phyloP scores from a whole-genome alignment of 2,329 filamentous ascomycete genomes.

The Cordyceps javanica region DNA sequence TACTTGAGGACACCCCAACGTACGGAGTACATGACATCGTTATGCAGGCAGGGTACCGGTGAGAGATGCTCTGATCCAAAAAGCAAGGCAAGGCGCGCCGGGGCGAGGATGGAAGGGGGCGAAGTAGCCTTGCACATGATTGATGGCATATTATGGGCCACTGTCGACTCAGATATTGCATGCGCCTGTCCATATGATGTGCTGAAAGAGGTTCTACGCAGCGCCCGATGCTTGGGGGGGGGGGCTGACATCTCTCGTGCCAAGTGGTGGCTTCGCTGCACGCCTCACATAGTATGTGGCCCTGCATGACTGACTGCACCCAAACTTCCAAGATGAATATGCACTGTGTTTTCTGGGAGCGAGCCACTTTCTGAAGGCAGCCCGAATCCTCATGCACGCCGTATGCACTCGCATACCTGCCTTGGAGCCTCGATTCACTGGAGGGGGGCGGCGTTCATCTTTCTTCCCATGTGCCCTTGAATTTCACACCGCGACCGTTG shows the following conservation, averaged over 20 bases:
- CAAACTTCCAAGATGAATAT: neutral
- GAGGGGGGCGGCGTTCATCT: neutral
- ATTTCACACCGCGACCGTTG: neutral
- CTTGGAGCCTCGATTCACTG: neutral
- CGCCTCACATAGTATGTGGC: neutral
- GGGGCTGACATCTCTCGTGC: neutral
- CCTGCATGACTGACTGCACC: neutral
- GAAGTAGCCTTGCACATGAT: neutral
- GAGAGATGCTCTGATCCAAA: conserved; percentile 1
- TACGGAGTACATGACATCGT: neutral
- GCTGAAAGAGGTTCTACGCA: neutral
- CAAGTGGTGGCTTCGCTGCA: neutral
- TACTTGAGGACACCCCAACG: neutral
- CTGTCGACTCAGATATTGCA: neutral
- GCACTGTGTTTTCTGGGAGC: too few species aligned
- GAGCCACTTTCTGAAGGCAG: neutral
- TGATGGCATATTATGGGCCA: neutral
- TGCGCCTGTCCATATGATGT: conserved; percentile 3
- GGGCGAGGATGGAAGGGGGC: neutral
- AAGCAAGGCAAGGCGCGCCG: neutral
- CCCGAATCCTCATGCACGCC: neutral
- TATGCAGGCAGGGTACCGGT: neutral
- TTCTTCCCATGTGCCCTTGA: neutral
- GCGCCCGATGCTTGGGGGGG: conserved; percentile 1
- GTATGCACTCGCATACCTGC: neutral